Percentiles rank a stretch among this genome's conserved stretches.
Conservation (phyloP, 495 filamentous ascomycete genomes). For the Penicillium pulvis region DNA sequence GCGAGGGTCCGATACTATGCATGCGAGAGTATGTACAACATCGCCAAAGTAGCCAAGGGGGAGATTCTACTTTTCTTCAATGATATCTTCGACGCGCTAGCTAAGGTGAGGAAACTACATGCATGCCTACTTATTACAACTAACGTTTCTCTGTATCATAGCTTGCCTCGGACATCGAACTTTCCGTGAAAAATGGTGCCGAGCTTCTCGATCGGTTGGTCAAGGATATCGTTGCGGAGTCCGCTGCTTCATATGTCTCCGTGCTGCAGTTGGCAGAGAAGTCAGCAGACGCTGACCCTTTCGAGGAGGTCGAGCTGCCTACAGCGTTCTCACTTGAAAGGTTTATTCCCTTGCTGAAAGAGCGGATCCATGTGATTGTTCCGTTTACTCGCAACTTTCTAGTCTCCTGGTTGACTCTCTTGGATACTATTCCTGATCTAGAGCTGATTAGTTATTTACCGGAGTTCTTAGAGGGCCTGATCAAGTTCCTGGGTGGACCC, state of each 20-base stretch:
- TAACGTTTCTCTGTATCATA: conserved; percentile 36
- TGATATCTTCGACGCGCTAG: conserved; percentile 94
- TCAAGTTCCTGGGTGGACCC: conserved; percentile 88
- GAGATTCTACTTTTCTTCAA: conserved; percentile 97
- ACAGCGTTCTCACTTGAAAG: conserved; percentile 89
- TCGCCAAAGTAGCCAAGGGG: conserved; percentile 98
- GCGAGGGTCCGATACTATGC: conserved; percentile 97
- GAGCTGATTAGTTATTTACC: conserved; percentile 93
- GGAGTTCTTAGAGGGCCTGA: conserved; percentile 85
- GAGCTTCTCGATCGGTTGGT: conserved; percentile 94
- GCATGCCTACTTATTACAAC: background rate
- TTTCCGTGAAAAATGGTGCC: conserved; percentile 98
- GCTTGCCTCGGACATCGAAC: conserved; percentile 93
- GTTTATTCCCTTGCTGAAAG: conserved; percentile 91
- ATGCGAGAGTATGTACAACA: conserved; percentile 99
- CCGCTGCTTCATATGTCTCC: conserved; percentile 92
- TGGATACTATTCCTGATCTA: conserved; percentile 96
- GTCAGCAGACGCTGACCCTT: conserved; percentile 46
- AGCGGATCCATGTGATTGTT: conserved; percentile 90
- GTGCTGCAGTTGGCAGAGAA: conserved; percentile 64
- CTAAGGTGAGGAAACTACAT: conserved; percentile 67
- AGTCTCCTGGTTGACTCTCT: conserved; percentile 91
- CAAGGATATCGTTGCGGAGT: conserved; percentile 98
- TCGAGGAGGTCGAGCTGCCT: conserved; percentile 60
- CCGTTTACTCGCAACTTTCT: conserved; percentile 94